Base-by-base conservation (phyloP, 1,284 basidiomycete genomes). In the Golubevia pallescens region DNA sequence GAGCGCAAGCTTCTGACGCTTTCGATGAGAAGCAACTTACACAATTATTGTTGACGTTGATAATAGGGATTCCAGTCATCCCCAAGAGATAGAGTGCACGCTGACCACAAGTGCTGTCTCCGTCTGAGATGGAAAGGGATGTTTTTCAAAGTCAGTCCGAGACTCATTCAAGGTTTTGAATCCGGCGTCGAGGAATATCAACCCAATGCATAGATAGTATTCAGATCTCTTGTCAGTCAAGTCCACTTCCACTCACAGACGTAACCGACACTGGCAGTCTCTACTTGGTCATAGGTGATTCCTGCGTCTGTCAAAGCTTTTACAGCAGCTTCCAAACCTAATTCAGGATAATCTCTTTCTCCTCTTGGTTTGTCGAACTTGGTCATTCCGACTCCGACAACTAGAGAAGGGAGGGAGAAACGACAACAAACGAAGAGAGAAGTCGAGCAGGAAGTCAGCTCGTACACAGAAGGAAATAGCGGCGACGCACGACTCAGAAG, bases 61-160 rank as follows among this genome's bases (percentile, higher is more conserved):
- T 89, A 76, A 95, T 92, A 0, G 93, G 93, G 68, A 95, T 94
- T 24, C 90, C 89, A 2, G 93, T 94, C 86, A 94, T 88, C 16
- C 93, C 93, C 56, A 95, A 90, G 81, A 91, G 91, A 86, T 94
- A 95, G n/a, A 95, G 87, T 1, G 92, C 91, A 24, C 93, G 88
- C 86, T 94, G 93, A 20, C 93, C 93, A 72, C 89, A 89, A 0
- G 92, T 93, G 28, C 73, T 78, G 69, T 80, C 79, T 38, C 77
- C 77, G 67, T 77, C 34, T 38, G 10, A n/a, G n/a, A n/a, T n/a
- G n/a, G n/a, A n/a, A n/a, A n/a, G n/a, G n/a, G n/a, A n/a, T n/a
- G n/a, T n/a, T n/a, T n/a, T n/a, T n/a, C n/a, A n/a, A n/a, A n/a
- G n/a, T n/a, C n/a, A n/a, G n/a, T n/a, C n/a, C n/a, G n/a, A n/a